These are phyloP conservation scores for Ophiosphaerella korrae DNA, from an alignment of 2,329 filamentous ascomycete species.

Conservation along the genomic window DNA sequence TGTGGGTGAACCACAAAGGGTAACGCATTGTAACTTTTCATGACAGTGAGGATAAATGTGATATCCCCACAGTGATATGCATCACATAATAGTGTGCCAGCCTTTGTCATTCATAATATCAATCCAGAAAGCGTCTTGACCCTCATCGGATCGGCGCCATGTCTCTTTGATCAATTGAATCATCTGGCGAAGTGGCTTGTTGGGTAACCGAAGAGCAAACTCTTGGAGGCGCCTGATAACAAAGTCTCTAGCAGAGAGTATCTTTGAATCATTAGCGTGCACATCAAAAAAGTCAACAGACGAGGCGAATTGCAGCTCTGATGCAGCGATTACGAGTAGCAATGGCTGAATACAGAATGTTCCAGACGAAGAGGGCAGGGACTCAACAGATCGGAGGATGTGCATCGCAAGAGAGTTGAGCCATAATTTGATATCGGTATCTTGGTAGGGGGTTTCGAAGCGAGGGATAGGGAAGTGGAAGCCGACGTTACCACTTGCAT, in stretches of 20 bases:
- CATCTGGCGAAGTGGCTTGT: slow-evolving; percentile 58
- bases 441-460: slow-evolving; percentile 41
- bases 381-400: slow-evolving; percentile 56
- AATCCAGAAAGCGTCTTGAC: slow-evolving; percentile 60
- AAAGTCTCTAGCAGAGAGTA: slow-evolving; percentile 55
- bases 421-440: slow-evolving; percentile 48
- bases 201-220: slow-evolving; percentile 54
- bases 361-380: slow-evolving; percentile 58
- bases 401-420: slow-evolving; percentile 58
- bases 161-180: slow-evolving; percentile 59
- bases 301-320: slow-evolving; percentile 56
- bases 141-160: slow-evolving; percentile 58
- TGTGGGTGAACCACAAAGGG: too few species aligned
- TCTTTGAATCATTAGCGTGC: slow-evolving; percentile 50
- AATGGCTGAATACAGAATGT: slow-evolving; percentile 61
- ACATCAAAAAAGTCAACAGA: slow-evolving; percentile 45
- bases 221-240: slow-evolving; percentile 55
- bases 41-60: neutral
- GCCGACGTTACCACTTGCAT: slow-evolving; percentile 29
- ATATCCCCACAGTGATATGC: slow-evolving; percentile 5
- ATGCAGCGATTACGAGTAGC: slow-evolving; percentile 56
- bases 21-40: neutral
- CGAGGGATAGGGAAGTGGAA: slow-evolving; percentile 41
- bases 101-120: slow-evolving; percentile 63
- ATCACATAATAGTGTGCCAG: slow-evolving; percentile 62